Percentiles rank a stretch among this genome's conserved stretches.
These are phyloP conservation scores for Talaromyces pinophilus DNA, from an alignment of 2,329 filamentous ascomycete genomes.

Conservation along the genomic window DNA sequence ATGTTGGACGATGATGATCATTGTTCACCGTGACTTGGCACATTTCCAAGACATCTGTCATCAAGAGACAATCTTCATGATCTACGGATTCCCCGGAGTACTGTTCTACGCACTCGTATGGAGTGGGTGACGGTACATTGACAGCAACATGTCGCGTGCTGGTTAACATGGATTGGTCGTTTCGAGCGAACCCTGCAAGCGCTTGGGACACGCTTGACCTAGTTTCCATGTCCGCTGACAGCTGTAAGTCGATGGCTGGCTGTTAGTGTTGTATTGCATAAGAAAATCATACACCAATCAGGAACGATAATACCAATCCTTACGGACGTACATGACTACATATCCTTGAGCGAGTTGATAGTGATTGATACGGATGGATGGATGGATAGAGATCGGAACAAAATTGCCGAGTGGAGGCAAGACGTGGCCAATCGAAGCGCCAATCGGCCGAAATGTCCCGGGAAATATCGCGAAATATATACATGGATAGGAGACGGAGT, in stretches of 20 bases:
- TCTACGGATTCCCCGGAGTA: neutral
- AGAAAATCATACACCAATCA: neutral
- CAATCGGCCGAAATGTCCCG: neutral
- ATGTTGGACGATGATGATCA: neutral
- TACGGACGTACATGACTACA: neutral
- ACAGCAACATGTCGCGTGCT: conserved; percentile 6
- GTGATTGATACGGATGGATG: neutral
- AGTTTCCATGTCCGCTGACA: neutral
- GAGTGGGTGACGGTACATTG: neutral
- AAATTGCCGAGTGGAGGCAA: conserved; percentile 18
- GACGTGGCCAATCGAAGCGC: neutral
- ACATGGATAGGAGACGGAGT: conserved; percentile 1
- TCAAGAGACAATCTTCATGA: neutral
- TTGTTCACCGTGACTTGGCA: conserved; percentile 6
- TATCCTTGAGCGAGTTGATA: too few relatives aligned
- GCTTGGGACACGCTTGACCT: conserved; percentile 9
- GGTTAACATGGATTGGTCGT: neutral
- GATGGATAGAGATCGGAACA: conserved; percentile 13
- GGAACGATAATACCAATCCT: neutral
- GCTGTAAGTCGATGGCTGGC: conserved; percentile 5
- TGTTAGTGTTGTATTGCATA: neutral
- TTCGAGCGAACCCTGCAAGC: neutral
- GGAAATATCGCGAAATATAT: neutral
- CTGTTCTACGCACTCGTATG: neutral
- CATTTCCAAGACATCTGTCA: neutral